Conservation (phyloP, 176 grass and related monocot genomes). For the Zea mays region Zm-B73-REFERENCE-NAM-5.0 NC_050100.1:27629001-27629500, state of each 20-base stretch:
- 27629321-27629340: neutral
- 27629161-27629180: conserved; percentile 8
- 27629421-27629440: neutral
- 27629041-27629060: neutral
- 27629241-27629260: neutral
- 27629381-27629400: neutral
- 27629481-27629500: neutral
- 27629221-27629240: neutral
- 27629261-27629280: neutral
- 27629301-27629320: neutral
- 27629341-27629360: neutral
- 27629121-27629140: neutral
- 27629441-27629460: neutral
- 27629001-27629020: neutral
- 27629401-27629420: neutral
- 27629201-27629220: neutral
- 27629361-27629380: neutral
- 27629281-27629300: neutral
- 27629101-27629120: neutral
- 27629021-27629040: neutral
- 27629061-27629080: neutral
- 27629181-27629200: neutral
- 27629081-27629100: neutral
- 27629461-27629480: neutral
- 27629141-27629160: neutral